A percentile compares a stretch with the other conserved stretches of the same genome.
Evolutionary conservation across 2,329 filamentous ascomycete species (phyloP).

Genomic region (Lithohypha guttulata): DNA sequence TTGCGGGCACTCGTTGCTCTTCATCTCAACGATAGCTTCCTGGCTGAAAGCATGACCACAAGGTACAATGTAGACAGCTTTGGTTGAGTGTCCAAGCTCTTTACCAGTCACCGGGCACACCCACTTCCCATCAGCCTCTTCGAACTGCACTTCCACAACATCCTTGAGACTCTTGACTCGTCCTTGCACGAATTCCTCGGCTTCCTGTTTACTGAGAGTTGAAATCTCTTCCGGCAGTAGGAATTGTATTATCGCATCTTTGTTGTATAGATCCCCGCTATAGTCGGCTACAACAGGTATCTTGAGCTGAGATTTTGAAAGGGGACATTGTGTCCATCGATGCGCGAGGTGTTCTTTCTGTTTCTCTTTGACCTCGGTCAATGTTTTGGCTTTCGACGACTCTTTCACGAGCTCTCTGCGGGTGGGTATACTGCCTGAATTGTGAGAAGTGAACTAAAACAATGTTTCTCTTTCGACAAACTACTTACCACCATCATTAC

Average conservation of each 20-base stretch:
- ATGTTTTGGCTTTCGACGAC: slow-evolving; percentile 69
- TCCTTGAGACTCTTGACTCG: slow-evolving; percentile 72
- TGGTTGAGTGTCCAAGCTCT: slow-evolving; percentile 66
- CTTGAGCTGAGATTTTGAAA: slow-evolving; percentile 67
- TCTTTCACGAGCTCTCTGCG: slow-evolving; percentile 93
- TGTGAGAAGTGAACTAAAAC: slow-evolving; percentile 8
- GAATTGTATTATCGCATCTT: slow-evolving; percentile 71
- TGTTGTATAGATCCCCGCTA: slow-evolving; percentile 81
- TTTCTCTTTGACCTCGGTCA: slow-evolving; percentile 79
- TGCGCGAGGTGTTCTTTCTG: slow-evolving; percentile 76
- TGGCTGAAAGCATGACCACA: slow-evolving; percentile 94
- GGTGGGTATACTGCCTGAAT: slow-evolving; percentile 65
- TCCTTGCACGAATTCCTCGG: slow-evolving; percentile 49
- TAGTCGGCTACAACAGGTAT: slow-evolving; percentile 74
- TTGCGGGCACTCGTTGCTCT: slow-evolving; percentile 43
- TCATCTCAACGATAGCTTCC: slow-evolving; percentile 71
- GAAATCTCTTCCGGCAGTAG: slow-evolving; percentile 46
- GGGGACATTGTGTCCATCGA: slow-evolving; percentile 74
- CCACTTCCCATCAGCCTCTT: slow-evolving; percentile 44
- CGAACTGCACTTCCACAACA: slow-evolving; percentile 75
- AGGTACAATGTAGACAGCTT: slow-evolving; percentile 79
- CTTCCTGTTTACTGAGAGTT: slow-evolving; percentile 47
- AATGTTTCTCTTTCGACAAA: slow-evolving; percentile 14
- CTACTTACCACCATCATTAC: slow-evolving; percentile 86
- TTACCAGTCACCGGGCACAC: slow-evolving; percentile 83